Conservation (phyloP, 108 stramenopile genomes). For the Cylindrotheca closterium region DNA sequence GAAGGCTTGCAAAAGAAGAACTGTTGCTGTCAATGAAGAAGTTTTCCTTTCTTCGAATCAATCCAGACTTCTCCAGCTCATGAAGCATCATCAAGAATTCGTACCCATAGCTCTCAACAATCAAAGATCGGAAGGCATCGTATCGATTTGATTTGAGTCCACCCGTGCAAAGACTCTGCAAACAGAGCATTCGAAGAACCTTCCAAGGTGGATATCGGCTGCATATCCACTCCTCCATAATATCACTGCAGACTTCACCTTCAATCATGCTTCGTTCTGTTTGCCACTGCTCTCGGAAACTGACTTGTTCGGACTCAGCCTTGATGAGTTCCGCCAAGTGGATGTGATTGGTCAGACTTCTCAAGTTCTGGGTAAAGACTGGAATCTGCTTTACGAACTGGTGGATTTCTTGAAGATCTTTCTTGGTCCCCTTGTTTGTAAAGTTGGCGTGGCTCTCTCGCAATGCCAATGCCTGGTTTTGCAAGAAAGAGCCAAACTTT, state of each 20-base stretch:
- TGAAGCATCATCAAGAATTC: slow-evolving; percentile 77
- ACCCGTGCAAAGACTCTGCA: slow-evolving; percentile 86
- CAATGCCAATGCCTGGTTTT: slow-evolving; percentile 91
- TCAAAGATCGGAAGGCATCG: slow-evolving; percentile 79
- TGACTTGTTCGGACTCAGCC: slow-evolving; percentile 66
- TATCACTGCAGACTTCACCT: slow-evolving; percentile 86
- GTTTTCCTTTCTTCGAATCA: slow-evolving; percentile 81
- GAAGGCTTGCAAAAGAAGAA: slow-evolving; percentile 59
- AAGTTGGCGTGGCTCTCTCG: slow-evolving; percentile 89
- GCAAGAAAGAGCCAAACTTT: slow-evolving; percentile 90
- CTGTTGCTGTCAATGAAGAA: slow-evolving; percentile 67
- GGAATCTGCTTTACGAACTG: slow-evolving; percentile 98
- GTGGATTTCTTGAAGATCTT: slow-evolving; percentile 93
- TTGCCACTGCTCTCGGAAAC: slow-evolving; percentile 93
- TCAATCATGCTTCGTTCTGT: slow-evolving; percentile 93
- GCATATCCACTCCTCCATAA: slow-evolving; percentile 77
- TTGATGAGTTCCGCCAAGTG: slow-evolving; percentile 93
- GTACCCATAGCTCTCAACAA: slow-evolving; percentile 94
- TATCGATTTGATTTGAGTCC: slow-evolving; percentile 88
- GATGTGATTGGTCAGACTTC: slow-evolving; percentile 92
- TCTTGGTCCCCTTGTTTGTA: slow-evolving; percentile 85
- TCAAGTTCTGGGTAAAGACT: slow-evolving; percentile 51
- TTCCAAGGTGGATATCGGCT: slow-evolving; percentile 69
- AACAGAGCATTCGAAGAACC: slow-evolving; percentile 82
- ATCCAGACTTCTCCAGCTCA: slow-evolving; percentile 83